Evolutionary conservation across 2,329 filamentous ascomycete genomes (phyloP).

Genomic region (Sporothrix schenckii): DNA sequence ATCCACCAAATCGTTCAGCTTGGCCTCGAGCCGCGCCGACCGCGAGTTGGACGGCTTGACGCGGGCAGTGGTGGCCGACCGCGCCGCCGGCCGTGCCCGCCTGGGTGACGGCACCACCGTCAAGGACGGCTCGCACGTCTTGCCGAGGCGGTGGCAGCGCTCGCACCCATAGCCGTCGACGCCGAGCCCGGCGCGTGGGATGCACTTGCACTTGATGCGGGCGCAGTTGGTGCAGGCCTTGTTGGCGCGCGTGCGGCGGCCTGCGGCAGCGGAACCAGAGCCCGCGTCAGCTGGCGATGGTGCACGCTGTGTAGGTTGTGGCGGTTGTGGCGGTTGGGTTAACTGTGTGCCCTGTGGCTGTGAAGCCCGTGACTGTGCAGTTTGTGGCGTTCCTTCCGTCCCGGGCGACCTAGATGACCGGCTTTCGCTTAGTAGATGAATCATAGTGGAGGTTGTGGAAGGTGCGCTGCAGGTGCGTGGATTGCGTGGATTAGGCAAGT

Average conservation of each 20-base stretch:
- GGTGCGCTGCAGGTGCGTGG: background rate
- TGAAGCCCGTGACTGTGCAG: background rate
- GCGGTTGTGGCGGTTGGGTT: background rate
- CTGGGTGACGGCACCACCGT: constrained; percentile 43
- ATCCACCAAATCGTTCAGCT: constrained; percentile 53
- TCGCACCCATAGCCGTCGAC: constrained; percentile 41
- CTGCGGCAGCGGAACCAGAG: background rate
- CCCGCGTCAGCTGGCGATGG: background rate
- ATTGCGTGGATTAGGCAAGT: background rate
- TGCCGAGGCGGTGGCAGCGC: constrained; percentile 48
- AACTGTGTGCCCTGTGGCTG: no score
- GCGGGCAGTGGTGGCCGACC: constrained; percentile 38
- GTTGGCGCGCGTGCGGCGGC: constrained; percentile 6
- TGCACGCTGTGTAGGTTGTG: background rate
- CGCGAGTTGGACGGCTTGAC: constrained; percentile 39
- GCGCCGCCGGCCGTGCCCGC: constrained; percentile 40
- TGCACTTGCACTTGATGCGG: constrained; percentile 52
- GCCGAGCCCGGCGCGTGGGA: constrained; percentile 41
- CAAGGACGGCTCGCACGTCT: constrained; percentile 45
- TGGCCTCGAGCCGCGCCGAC: constrained; percentile 54
- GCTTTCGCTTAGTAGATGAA: background rate
- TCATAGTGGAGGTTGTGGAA: background rate
- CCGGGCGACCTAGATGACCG: no score
- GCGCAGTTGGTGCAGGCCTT: constrained; percentile 32
- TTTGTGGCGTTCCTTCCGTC: background rate